Base-by-base conservation (phyloP, 257 asterid species). In the Perilla frutescens region DNA sequence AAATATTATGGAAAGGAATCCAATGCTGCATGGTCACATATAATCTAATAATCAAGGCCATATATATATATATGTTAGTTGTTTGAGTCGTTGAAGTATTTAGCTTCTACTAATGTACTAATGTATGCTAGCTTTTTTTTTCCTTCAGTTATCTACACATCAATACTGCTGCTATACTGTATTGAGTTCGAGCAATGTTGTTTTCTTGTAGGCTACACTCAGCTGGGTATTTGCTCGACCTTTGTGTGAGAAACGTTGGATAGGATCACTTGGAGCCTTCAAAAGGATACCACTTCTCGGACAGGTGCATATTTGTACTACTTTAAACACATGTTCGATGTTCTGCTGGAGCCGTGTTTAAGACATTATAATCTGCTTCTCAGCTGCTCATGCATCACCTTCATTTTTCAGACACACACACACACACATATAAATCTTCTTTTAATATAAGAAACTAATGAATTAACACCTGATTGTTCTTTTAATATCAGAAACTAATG, bases 141-240 rank as follows among this genome's bases (percentile, higher is more conserved):
- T n/a, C n/a, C 34, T 32, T 68, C 20, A 31, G 3, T 62, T 31
- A 26, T 31, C 41, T 39, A 13, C 9, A 3, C 15, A 7, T 47
- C 3, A 1, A 20, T 68, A 6, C 62, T 36, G 34, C 36, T 20
- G 26, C 0, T 64, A 14, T 47, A 60, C 32, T 13, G 6, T 2
- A 9, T 44, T 1, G 11, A 40, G 14, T 47, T 6, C 10, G 2
- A 40, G 68, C 45, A 32, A 13, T 62, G 51, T 73, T 61, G 76
- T 61, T 60, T 59, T 34, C 15, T 51, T 71, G 65, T 82, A 92
- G 96, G 89, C 84, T 90, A 44, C 98, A 90, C 80, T 88, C 96
- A 32, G 94, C 94, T 57, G 96, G 96, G 64, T 96, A 92, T 86
- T 81, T 92, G 80, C 86, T 90, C 66, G 98, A 90, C 84, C 56